Evolutionary conservation across 306 rosid species (phyloP), one percentile per base, ranked within the genome.

Genomic region (Erythrophleum fordii): DNA sequence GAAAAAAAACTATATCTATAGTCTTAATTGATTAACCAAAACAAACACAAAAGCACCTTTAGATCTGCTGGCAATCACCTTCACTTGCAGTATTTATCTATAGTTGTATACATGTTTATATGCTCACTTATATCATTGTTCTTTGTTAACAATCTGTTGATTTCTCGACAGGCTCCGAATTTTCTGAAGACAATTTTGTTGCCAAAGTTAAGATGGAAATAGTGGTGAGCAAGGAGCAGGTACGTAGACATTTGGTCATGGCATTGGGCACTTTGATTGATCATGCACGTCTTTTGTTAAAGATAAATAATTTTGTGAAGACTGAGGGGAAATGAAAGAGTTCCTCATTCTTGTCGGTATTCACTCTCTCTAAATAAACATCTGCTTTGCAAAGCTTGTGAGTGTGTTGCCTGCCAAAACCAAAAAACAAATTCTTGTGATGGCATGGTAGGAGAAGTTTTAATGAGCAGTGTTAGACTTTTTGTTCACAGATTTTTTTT

Each of bases 171-270:
- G 97, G 98, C 76, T 93, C 98, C 62, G 99, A 95, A 83, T 95
- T 95, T 87, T 86, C 90, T 25, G 96, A 90, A 82, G 97, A 86
- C 87, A 93, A 84, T 22, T 91, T 91, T 90, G 89, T 95, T 18
- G 88, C 91, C 83, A 93, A 95, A 90, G 94, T 95, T 77, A 95
- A 95, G 87, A 87, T 95, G 94, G 99, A 95, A 89, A 90, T 95
- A 77, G 99, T 95, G 67, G 91, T 93, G 80, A 80, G 60, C 73
- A 91, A 90, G 74, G 91, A 93, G 68, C 98, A 93, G 98, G 97
- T 95, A 75, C 61, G 72, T 64, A 31, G 77, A 84, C 65, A 69
- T 70, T 65, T 45, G 74, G 11, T 16, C 22, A 78, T 78, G 66
- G 42, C 46, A 17, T 37, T 65, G 5, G 31, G 48, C 9, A 49